Evolutionary conservation across 164 flowering plant species (phyloP), one percentile per base, ranked within the genome.

Genomic region (Tetrastigma voinierianum): DNA sequence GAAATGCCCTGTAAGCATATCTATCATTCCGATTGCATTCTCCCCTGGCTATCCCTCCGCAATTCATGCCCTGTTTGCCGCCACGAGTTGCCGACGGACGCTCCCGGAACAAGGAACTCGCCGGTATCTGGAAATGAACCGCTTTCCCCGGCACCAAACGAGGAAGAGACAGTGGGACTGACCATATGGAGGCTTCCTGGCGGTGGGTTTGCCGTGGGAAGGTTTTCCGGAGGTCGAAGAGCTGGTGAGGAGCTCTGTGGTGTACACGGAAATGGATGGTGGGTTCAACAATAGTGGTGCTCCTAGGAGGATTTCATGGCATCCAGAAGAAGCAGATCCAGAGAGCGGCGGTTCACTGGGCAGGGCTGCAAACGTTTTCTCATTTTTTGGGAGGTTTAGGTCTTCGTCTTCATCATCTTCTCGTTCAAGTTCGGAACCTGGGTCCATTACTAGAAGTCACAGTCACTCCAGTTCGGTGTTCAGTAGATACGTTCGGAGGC

Each of bases 1-100:
- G 94, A 87, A 71, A 84, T 90, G 92, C 97, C 97, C 2, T 90
- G 94, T 66, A 88, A 89, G 70, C 96, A 90, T 62, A 82, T 90
- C 11, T 90, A 84, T 72, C 96, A 90, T 62, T 48, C 83, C 0
- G 94, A 89, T 25, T 90, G 96, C 67, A 90, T 90, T 17, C 71
- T 90, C 5, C 96, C 96, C 0, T 88, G 96, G 96, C 89, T 90
- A 4, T 69, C 88, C 14, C 57, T 83, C 3, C 71, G 87, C 4
- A 90, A 87, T 63, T 87, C 96, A 15, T 90, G 96, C 57, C 96
- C 96, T 0, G 90, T 90, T 19, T 90, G 93, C 71, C 85, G 96
- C 16, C 83, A 81, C 53, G 91, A 88, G 67, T 55, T 86, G 57
- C 96, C 88, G 4, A 32, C 87, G 1, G 89, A n/a, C 47, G 0